Conservation (phyloP, 148 eudicot species). For the Talinum fruticosum region DNA sequence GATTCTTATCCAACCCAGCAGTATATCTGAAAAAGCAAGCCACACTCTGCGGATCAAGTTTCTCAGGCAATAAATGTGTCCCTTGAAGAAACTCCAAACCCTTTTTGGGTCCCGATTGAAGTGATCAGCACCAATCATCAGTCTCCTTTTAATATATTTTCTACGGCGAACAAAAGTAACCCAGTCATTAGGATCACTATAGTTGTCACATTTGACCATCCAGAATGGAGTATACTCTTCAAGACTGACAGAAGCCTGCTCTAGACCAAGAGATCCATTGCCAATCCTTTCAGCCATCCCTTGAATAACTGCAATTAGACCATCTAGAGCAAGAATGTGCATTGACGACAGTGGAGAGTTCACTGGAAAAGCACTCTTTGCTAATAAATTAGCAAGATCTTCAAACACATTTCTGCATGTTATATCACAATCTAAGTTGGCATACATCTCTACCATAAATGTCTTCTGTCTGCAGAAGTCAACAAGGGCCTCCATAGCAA, state of each 20-base stretch:
- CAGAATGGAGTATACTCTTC: slow-evolving; percentile 82
- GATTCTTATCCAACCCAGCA: slow-evolving; percentile 88
- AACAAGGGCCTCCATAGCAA: slow-evolving; percentile 96
- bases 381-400: slow-evolving; percentile 81
- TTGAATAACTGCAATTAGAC: slow-evolving; percentile 80
- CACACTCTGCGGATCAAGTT: slow-evolving; percentile 83
- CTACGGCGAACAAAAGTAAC: slow-evolving; percentile 82
- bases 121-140: slow-evolving; percentile 93
- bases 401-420: slow-evolving; percentile 87
- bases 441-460: slow-evolving; percentile 85
- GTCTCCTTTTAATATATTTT: slow-evolving; percentile 76
- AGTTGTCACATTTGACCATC: slow-evolving; percentile 68
- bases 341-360: slow-evolving; percentile 78
- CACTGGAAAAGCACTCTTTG: slow-evolving; percentile 94
- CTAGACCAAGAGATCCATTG: slow-evolving; percentile 53
- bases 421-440: slow-evolving; percentile 90
- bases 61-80: slow-evolving; percentile 72
- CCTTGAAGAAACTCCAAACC: slow-evolving; percentile 92
- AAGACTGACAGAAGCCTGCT: slow-evolving; percentile 50
- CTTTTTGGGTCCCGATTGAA: slow-evolving; percentile 90
- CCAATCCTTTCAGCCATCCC: slow-evolving; percentile 91
- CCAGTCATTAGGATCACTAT: slow-evolving; percentile 72
- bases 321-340: slow-evolving; percentile 92
- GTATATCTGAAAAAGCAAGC: slow-evolving; percentile 94
- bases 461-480: slow-evolving; percentile 90